Evolutionary conservation across 78 protist genomes (phyloP), one percentile per base, ranked within the genome.

Genomic region (Dictyostelium capitatum): DNA sequence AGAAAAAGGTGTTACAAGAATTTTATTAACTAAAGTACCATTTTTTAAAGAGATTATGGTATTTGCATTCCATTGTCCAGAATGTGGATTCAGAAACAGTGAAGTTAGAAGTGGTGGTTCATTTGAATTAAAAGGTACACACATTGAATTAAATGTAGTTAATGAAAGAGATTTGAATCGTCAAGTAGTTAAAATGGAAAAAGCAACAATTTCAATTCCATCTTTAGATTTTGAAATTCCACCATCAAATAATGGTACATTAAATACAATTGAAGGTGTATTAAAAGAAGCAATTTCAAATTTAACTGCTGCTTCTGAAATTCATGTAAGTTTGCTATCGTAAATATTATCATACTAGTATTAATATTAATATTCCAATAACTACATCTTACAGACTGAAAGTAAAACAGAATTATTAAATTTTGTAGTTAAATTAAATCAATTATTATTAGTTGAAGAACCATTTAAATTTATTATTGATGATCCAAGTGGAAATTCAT

Each of bases 211-310:
- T 23, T 12, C 37, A 10, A 92, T 98, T 14, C 99, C 98, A n/a
- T 96, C 92, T 53, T 72, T 98, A 19, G 97, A 98, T 20, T 97
- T 98, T 53, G 98, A 97, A 80, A 91, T 95, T 30, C 98, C 97
- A 51, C 87, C 95, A 14, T 23, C 43, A n/a, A 95, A 90, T 64
- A 85, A 47, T 1, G 97, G 98, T 6, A 12, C 51, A 30, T 41
- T 98, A 30, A 97, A 72, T 43, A 98, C 98, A 10, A 69, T 97
- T 65, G 98, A 98, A 79, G 97, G 97, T 47, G 47, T 96, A 28
- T 14, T 98, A 5, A 4, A 10, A 41, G 43, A 75, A 48, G 53
- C 96, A 7, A 53, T 79, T 47, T 43, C 14, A 2, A 82, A 43
- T 20, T 53, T 98, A 43, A 70, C 67, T 1, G 62, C 53, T 28